A percentile compares a stretch with the other conserved stretches of the same genome.
Evolutionary conservation across 202 grass and related monocot species (phyloP).

Genomic region (Digitaria exilis): DNA sequence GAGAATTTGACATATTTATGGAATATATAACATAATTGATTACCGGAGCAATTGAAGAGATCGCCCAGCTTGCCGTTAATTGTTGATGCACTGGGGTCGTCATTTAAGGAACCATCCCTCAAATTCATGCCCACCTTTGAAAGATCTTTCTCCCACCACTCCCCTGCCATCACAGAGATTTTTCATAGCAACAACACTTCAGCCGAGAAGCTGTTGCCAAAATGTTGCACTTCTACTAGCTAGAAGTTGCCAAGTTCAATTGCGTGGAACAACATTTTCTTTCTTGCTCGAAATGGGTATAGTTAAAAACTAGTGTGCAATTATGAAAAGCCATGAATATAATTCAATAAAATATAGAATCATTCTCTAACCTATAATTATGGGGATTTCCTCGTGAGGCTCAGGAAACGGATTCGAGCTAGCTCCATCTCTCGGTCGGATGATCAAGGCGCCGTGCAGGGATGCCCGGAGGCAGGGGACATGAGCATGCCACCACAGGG

Average conservation of each 20-base stretch:
- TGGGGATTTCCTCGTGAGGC: conserved; percentile 40
- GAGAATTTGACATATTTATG: too few species aligned
- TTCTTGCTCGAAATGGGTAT: too few species aligned
- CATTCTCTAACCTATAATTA: conserved; percentile 42
- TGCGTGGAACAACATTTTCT: too few species aligned
- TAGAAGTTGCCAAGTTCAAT: too few species aligned
- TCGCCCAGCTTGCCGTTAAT: conserved; percentile 16
- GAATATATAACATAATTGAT: too few species aligned
- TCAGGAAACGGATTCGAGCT: conserved; percentile 42
- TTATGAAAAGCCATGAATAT: background rate
- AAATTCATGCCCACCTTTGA: conserved; percentile 27
- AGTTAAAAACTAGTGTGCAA: too few species aligned
- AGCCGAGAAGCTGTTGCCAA: too few species aligned
- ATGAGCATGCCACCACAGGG: conserved; percentile 15
- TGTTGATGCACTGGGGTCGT: conserved; percentile 4
- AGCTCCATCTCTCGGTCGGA: background rate
- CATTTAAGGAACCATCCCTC: background rate
- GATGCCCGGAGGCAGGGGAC: background rate
- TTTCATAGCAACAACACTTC: too few species aligned
- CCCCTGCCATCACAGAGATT: conserved; percentile 12
- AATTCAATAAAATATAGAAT: background rate
- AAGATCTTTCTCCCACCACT: conserved; percentile 57
- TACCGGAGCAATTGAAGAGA: background rate
- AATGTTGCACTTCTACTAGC: too few species aligned
- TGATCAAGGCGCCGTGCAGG: background rate